phyloP scores from a whole-genome alignment of 306 rosid species.

The Trifolium dubium region DNA sequence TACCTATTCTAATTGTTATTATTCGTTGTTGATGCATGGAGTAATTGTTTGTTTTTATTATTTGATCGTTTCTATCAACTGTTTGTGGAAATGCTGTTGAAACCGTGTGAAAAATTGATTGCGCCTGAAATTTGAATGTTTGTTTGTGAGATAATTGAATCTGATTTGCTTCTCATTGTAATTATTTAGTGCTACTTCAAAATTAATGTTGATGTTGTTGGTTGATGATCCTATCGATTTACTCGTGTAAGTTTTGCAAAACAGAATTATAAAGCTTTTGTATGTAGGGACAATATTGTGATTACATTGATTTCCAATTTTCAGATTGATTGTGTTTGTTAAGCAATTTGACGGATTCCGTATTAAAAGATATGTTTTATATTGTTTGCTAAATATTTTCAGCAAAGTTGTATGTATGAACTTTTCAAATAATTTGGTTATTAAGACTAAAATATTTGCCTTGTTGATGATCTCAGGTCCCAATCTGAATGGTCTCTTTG shows the following conservation, averaged over 20 bases:
- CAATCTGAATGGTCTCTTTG: slow-evolving; percentile 83
- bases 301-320: neutral
- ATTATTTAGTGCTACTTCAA: neutral
- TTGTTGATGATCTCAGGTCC: slow-evolving; percentile 63
- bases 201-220: neutral
- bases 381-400: too few relatives aligned
- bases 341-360: too few relatives aligned
- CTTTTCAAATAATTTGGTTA: neutral
- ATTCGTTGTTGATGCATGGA: neutral
- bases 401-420: too few relatives aligned
- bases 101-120: neutral
- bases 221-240: neutral
- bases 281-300: neutral
- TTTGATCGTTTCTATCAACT: too few relatives aligned
- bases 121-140: neutral
- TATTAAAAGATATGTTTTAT: neutral
- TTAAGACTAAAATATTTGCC: neutral
- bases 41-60: too few relatives aligned
- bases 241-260: neutral
- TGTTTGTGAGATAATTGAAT: neutral
- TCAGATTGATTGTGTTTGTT: neutral
- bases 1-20: neutral
- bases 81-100: neutral
- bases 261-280: neutral
- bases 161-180: neutral